These are phyloP conservation scores for Thelonectria blattea DNA, from an alignment of 2,329 filamentous ascomycete species.

Conservation along the genomic window DNA sequence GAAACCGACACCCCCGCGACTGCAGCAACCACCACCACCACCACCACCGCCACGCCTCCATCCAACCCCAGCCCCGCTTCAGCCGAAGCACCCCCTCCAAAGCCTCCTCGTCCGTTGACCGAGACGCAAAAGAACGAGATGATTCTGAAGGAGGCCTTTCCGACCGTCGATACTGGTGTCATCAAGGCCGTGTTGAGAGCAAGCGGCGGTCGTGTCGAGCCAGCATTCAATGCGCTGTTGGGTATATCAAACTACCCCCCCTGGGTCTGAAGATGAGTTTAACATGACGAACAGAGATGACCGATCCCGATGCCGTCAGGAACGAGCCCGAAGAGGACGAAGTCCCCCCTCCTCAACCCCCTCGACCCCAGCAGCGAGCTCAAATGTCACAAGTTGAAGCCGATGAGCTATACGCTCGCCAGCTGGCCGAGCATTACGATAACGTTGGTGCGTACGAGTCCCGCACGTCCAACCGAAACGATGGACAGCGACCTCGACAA, in stretches of 20 bases:
- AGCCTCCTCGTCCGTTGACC: conserved; percentile 83
- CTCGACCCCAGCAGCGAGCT: conserved; percentile 69
- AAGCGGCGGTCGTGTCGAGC: conserved; percentile 86
- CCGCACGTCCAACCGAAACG: conserved; percentile 56
- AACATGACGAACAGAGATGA: conserved; percentile 65
- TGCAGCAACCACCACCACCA: conserved; percentile 9
- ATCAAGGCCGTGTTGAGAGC: conserved; percentile 88
- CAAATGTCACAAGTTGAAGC: conserved; percentile 83
- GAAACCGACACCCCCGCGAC: conserved; percentile 48
- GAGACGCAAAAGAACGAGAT: conserved; percentile 84
- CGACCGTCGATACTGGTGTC: conserved; percentile 77
- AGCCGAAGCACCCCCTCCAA: conserved; percentile 66
- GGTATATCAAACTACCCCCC: conserved; percentile 55
- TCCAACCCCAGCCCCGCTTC: conserved; percentile 41
- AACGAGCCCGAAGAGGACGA: conserved; percentile 59
- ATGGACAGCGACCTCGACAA: conserved; percentile 44
- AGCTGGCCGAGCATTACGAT: conserved; percentile 90
- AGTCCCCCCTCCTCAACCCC: conserved; percentile 76
- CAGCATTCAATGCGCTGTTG: conserved; percentile 92
- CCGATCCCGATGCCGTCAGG: conserved; percentile 72
- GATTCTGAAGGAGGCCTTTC: conserved; percentile 93
- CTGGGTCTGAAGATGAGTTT: conserved; percentile 8
- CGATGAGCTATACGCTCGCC: conserved; percentile 90
- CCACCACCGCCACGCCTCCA: conserved; percentile 25
- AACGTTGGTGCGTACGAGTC: conserved; percentile 64